Percentiles rank a stretch among this genome's conserved stretches.
These are phyloP conservation scores for Arthrinium phaeospermum DNA, from an alignment of 2,329 filamentous ascomycete species.

Conservation along the genomic window DNA sequence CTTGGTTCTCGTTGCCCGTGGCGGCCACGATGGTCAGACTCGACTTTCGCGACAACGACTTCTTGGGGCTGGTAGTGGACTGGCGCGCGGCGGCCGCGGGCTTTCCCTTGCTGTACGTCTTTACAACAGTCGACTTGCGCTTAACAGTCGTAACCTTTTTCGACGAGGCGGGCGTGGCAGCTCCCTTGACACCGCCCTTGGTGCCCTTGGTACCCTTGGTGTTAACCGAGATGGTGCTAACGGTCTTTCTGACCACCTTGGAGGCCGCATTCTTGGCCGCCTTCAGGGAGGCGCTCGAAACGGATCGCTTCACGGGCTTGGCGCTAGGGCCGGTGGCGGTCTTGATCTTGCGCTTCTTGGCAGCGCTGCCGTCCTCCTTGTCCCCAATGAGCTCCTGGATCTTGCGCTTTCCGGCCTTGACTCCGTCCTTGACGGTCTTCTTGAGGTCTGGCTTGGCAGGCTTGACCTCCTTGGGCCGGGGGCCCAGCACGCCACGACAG, in stretches of 20 bases:
- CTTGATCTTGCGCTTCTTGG: constrained; percentile 56
- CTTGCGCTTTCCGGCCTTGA: constrained; percentile 61
- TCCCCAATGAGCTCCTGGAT: constrained; percentile 57
- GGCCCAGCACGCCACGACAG: constrained; percentile 68
- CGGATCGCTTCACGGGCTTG: constrained; percentile 33
- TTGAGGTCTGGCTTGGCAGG: constrained; percentile 49
- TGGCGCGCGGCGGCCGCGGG: background rate
- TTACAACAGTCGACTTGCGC: constrained; percentile 35
- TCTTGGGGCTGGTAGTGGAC: constrained; percentile 25
- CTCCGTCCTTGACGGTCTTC: constrained; percentile 39
- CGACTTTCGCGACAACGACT: constrained; percentile 29
- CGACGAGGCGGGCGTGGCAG: constrained; percentile 25
- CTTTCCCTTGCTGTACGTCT: constrained; percentile 36
- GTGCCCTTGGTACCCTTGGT: constrained; percentile 23
- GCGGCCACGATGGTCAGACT: constrained; percentile 34
- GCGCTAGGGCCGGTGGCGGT: constrained; percentile 41
- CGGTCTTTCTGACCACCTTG: constrained; percentile 44
- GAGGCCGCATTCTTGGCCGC: constrained; percentile 40
- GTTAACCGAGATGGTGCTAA: constrained; percentile 46
- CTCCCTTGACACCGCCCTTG: constrained; percentile 35
- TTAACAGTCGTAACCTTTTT: constrained; percentile 33
- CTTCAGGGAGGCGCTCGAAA: constrained; percentile 31
- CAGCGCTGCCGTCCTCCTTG: constrained; percentile 35
- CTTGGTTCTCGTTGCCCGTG: constrained; percentile 20
- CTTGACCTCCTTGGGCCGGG: constrained; percentile 64